These are phyloP conservation scores for Cryptosporidium sp. DNA, from an alignment of 169 alveolate species.

Conservation along the genomic window DNA sequence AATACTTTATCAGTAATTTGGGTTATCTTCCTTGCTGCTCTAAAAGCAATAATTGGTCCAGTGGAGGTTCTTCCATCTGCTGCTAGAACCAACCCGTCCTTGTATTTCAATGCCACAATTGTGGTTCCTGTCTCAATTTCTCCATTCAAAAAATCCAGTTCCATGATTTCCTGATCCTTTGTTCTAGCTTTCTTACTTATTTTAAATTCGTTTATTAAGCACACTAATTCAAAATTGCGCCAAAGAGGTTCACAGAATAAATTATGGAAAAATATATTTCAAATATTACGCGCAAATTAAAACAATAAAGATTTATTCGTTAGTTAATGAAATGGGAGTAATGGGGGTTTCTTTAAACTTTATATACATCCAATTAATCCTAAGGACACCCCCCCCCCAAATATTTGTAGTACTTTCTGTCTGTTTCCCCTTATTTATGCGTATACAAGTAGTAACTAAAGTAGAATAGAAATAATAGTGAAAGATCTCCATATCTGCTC, in stretches of 20 bases:
- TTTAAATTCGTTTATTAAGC: slow-evolving; percentile 12
- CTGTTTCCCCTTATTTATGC: neutral
- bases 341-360: neutral
- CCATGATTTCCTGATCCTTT: slow-evolving; percentile 10
- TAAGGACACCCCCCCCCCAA: neutral
- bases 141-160: slow-evolving; percentile 41
- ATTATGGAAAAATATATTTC: neutral
- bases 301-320: neutral
- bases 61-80: slow-evolving; percentile 95
- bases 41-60: slow-evolving; percentile 90
- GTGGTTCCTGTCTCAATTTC: slow-evolving; percentile 90
- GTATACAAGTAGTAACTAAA: neutral
- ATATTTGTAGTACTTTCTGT: too few species aligned
- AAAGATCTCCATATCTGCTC: neutral
- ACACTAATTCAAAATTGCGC: slow-evolving; percentile 33
- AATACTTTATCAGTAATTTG: slow-evolving; percentile 87
- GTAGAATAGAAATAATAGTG: neutral
- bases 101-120: slow-evolving; percentile 89
- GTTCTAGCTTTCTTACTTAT: neutral
- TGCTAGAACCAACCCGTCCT: slow-evolving; percentile 93
- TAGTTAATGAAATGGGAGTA: too few species aligned
- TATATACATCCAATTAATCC: neutral
- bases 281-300: slow-evolving; percentile 14
- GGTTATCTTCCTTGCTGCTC: slow-evolving; percentile 93
- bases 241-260: slow-evolving; percentile 30